A percentile compares a stretch with the other conserved stretches of the same genome.
Evolutionary conservation across 768 basidiomycete genomes (phyloP).

Genomic region (Calvatia gigantea): DNA sequence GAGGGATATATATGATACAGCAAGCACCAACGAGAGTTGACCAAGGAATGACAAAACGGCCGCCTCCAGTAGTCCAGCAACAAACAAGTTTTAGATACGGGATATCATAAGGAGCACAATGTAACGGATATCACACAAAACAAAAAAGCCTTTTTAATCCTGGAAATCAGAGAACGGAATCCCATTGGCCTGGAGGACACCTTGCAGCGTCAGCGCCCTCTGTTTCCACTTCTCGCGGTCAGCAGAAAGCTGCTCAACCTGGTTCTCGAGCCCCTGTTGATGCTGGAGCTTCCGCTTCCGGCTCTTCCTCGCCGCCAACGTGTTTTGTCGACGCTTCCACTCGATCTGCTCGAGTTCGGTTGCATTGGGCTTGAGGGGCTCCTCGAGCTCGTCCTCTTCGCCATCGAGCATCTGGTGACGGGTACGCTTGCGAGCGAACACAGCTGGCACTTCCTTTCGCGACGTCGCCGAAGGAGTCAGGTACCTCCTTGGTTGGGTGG

Average conservation of each 20-base stretch:
- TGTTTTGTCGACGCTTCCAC: slow-evolving; percentile 77
- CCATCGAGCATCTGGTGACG: slow-evolving; percentile 41
- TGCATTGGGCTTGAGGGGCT: slow-evolving; percentile 32
- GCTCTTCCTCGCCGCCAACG: slow-evolving; percentile 72
- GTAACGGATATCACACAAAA: background rate
- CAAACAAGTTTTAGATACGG: background rate
- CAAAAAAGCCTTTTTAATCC: slow-evolving; percentile 9
- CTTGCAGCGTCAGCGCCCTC: slow-evolving; percentile 37
- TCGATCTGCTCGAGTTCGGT: slow-evolving; percentile 66
- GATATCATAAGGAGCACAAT: slow-evolving; percentile 9
- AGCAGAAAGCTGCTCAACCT: slow-evolving; percentile 37
- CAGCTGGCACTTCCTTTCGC: slow-evolving; percentile 66
- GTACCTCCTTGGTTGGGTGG: slow-evolving; percentile 70
- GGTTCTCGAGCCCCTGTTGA: slow-evolving; percentile 56
- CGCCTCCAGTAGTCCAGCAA: background rate
- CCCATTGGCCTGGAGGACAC: slow-evolving; percentile 32
- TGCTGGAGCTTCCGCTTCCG: slow-evolving; percentile 73
- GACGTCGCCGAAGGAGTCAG: slow-evolving; percentile 65
- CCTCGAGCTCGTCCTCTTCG: slow-evolving; percentile 46
- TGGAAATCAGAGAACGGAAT: slow-evolving; percentile 16
- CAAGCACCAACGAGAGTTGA: background rate
- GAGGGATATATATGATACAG: background rate
- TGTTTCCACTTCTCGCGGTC: slow-evolving; percentile 58
- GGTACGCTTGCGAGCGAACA: slow-evolving; percentile 63
- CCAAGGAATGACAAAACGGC: background rate